Evolutionary conservation across 139 green algal genomes (phyloP), one percentile per base, ranked within the genome.

Genomic region (Chlamydomonas eustigma): DNA sequence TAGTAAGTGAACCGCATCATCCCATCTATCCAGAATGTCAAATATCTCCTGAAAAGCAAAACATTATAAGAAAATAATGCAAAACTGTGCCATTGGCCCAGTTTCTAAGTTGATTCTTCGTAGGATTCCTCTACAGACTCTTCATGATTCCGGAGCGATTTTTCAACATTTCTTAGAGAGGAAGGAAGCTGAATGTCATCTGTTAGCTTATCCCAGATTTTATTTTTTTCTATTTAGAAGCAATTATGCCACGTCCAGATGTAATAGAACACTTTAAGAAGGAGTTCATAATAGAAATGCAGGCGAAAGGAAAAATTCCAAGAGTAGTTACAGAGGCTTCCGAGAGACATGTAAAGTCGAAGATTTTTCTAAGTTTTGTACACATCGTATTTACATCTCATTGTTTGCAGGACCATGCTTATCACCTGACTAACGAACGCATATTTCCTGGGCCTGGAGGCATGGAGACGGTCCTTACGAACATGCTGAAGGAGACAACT

Each of bases 201-300:
- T n/a, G n/a, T n/a, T n/a, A n/a, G n/a, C n/a, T n/a, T n/a, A n/a
- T n/a, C n/a, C n/a, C n/a, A n/a, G 44, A 18, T 18, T 58, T 58
- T 18, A 12, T 58, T 58, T 58, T 28, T 12, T 12, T 18, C 44
- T 58, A 18, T 12, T 28, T 18, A 58, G 12, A 58, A 58, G 12
- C 44, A 58, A 28, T 28, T 28, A 70, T 35, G 63, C 25, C 30
- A 28, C 25, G 28, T 6, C 63, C 63, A 8, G 25, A 70, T 22
- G 6, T 32, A 28, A 22, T 37, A 5, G 8, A 70, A 28, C 30
- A 31, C n/a, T 70, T 37, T 35, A 70, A 22, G 63, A 70, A 70
- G 63, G 63, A 70, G 63, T 70, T 70, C 63, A 70, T 70, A 37
- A 31, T 37, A 22, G 63, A 31, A 28, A 70, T 70, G 63, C 63